phyloP scores from a whole-genome alignment of 345 rosid genomes.

The Salix koriyanagi region DNA sequence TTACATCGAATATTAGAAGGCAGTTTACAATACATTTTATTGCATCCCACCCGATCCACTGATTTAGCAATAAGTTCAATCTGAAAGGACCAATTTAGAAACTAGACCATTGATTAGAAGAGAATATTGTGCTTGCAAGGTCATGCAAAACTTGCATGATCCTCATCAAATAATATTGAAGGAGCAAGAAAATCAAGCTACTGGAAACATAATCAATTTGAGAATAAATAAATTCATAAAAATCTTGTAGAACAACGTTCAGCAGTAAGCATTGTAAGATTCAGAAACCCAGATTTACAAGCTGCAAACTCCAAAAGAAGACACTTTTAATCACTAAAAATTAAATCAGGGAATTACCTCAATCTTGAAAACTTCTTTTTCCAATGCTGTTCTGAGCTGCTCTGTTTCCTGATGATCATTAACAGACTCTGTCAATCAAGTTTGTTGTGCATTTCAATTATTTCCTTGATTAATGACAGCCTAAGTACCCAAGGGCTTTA shows the following conservation, averaged over 20 bases:
- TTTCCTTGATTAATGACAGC: background rate
- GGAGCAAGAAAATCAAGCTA: background rate
- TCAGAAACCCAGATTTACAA: background rate
- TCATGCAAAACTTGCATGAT: background rate
- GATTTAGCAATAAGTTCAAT: background rate
- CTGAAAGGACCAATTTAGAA: background rate
- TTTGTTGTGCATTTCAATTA: conserved; percentile 7
- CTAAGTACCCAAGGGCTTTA: background rate
- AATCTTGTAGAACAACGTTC: background rate
- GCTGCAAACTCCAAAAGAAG: background rate
- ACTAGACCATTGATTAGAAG: background rate
- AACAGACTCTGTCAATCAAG: conserved; percentile 26
- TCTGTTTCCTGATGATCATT: conserved; percentile 61
- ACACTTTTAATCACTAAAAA: conserved; percentile 1
- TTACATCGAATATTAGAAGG: background rate
- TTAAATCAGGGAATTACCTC: conserved; percentile 49
- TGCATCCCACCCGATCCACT: background rate
- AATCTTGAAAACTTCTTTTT: conserved; percentile 59
- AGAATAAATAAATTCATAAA: background rate
- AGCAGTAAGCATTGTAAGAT: background rate
- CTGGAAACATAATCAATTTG: background rate
- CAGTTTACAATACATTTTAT: background rate
- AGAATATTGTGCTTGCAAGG: background rate
- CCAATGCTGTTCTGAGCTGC: conserved; percentile 64
- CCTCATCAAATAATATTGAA: background rate